Conservation (phyloP, 371 early-diverging fungal genomes). For the Syncephalastrum contaminatum region DNA sequence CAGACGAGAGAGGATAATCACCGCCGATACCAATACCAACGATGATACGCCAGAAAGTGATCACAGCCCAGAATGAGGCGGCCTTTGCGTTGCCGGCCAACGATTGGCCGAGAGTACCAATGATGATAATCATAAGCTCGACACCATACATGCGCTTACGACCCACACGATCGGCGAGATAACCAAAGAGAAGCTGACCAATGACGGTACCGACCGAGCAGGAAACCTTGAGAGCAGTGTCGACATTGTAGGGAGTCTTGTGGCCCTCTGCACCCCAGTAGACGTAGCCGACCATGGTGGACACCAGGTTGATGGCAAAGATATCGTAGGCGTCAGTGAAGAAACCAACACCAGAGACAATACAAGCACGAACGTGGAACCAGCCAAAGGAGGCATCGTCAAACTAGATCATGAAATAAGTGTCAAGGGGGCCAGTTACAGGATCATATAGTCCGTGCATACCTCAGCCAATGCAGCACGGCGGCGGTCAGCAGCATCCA, state of each 20-base stretch:
- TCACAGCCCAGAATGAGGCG: constrained; percentile 57
- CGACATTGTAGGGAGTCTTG: constrained; percentile 54
- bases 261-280: constrained; percentile 51
- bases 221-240: constrained; percentile 72
- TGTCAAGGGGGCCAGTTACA: not conserved
- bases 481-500: constrained; percentile 36
- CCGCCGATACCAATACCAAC: constrained; percentile 85
- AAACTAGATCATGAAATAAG: constrained; percentile 25
- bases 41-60: constrained; percentile 77
- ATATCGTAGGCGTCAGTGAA: constrained; percentile 90
- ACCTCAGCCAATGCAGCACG: constrained; percentile 41
- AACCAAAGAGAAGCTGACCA: constrained; percentile 81
- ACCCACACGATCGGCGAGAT: constrained; percentile 76
- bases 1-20: constrained; percentile 75
- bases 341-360: constrained; percentile 88
- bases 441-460: constrained; percentile 2
- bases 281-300: constrained; percentile 73
- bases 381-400: constrained; percentile 61
- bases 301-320: constrained; percentile 80
- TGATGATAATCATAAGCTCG: constrained; percentile 78
- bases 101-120: constrained; percentile 74
- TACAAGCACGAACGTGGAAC: constrained; percentile 85
- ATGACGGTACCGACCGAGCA: constrained; percentile 75
- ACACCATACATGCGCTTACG: constrained; percentile 83
- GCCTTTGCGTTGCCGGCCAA: constrained; percentile 62